Base-by-base conservation (phyloP, 2,329 filamentous ascomycete species). In the Diaporthe helianthi region DNA sequence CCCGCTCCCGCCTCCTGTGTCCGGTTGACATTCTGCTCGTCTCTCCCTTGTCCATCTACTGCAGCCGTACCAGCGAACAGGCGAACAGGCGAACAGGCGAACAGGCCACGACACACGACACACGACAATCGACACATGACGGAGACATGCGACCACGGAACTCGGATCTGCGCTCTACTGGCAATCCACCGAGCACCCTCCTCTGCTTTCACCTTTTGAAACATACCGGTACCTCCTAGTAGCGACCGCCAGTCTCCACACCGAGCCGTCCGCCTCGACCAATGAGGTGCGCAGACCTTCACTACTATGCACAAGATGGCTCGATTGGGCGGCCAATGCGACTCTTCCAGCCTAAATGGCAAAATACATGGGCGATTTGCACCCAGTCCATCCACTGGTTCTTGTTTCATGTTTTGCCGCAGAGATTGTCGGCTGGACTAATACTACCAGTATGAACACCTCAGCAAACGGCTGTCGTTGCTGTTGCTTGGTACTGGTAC, bases 401-500 rank as follows among this genome's bases (percentile, higher is more conserved):
- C 29, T 67, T 51, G 65, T 67, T 67, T 67, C 65, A 67, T 41
- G 31, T 67, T 58, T 47, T 47, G 41, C 52, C 44, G 52, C 64
- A 67, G 13, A 47, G 51, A 4, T n/a, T n/a, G 49, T 36, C 26
- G 24, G 61, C 63, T 24, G 31, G 31, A 26, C 33, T 38, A 36
- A 17, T 19, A 22, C 44, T 38, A 55, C 17, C 33, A 10, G 33
- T 41, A 29, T 19, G n/a, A 58, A 26, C 33, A 26, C n/a, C n/a
- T n/a, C 33, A 58, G 65, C 22, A 47, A 22, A 58, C 31, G 41
- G 31, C 54, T 46, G 41, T 19, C 65, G 44, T 17, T 38, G 36
- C 36, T 38, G 36, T 12, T 38, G 36, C 36, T n/a, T 13, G 36
- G 36, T 38, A 13, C 44, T 38, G 64, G 26, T 13, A n/a, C n/a